Conservation (phyloP, 768 basidiomycete genomes). For the Amanita pallidorosea region DNA sequence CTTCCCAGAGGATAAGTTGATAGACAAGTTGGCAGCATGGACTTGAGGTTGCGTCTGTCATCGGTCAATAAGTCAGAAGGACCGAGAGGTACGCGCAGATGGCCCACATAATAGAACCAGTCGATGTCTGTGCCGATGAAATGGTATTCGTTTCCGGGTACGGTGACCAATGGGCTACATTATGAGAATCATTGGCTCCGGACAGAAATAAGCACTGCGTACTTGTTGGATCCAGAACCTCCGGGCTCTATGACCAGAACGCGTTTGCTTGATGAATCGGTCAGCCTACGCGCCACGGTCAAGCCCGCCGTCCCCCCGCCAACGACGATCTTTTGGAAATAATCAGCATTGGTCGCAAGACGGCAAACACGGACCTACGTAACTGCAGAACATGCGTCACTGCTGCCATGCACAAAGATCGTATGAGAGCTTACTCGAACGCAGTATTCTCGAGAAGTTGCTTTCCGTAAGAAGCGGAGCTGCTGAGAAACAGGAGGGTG, state of each 20-base stretch:
- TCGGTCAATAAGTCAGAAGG: background rate
- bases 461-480: constrained; percentile 8
- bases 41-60: constrained; percentile 15
- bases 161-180: constrained; percentile 15
- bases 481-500: constrained; percentile 13
- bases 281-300: constrained; percentile 22
- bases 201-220: background rate
- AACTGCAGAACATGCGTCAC: constrained; percentile 2
- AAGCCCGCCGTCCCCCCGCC: constrained; percentile 23
- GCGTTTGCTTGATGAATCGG: constrained; percentile 19
- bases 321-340: constrained; percentile 19
- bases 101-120: constrained; percentile 16
- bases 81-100: background rate
- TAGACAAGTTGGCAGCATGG: constrained; percentile 12
- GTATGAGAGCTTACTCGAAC: constrained; percentile 13
- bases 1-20: constrained; percentile 20
- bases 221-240: constrained; percentile 13
- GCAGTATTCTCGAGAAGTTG: constrained; percentile 8
- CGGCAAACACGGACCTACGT: background rate
- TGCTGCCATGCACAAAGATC: too few relatives aligned
- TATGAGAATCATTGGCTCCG: too few relatives aligned
- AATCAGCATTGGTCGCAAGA: background rate
- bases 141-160: constrained; percentile 17
- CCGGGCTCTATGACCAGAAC: constrained; percentile 32
- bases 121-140: constrained; percentile 18